Base-by-base conservation (phyloP, 2,329 filamentous ascomycete species). In the Xylariaceae sp. region DNA sequence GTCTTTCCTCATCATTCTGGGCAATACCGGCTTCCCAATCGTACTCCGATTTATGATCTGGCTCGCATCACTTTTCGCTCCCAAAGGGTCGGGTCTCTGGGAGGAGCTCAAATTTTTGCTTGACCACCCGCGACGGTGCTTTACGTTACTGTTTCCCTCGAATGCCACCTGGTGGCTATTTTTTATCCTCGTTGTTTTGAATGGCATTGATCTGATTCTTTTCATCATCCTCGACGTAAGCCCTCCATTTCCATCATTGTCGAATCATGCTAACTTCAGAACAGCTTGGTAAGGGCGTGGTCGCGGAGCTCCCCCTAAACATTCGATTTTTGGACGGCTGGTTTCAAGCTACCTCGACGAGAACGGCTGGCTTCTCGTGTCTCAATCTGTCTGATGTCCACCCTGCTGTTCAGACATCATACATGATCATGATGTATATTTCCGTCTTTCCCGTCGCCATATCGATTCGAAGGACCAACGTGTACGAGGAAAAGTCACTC, bases 341-440 rank as follows among this genome's bases (percentile, higher is more conserved):
- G 51, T 98, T 97, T 60, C 90, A 96, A 63, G 91, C 91, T 1
- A 82, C 85, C 0, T 83, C 88, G 4, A 97, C 91, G 1, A 76
- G 93, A 59, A 97, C 93, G 1, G 91, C 93, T 3, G 91, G 93
- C 0, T 95, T 96, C 57, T 76, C 86, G 1, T 87, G 86, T 22
- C 79, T 97, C 53, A 89, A 85, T 59, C 68, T 97, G 30, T 71
- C 85, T 2, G 68, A 77, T 0, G 71, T 98, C 2, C 90, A 97
- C 52, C 90, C 93, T 1, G 93, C 87, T 3, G 88, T 96, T 43
- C 90, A 95, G 56, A 89, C 94, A 12, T 88, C 89, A 18, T 97
- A 96, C 67, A 72, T 97, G 65, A 83, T 97, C 64, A 97, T 97
- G 93, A 97, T 97, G 93, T 97, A 97, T 65, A 95, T 97, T 48